Evolutionary conservation across 345 rosid species (phyloP).

Genomic region (Eucalyptus regnans): DNA sequence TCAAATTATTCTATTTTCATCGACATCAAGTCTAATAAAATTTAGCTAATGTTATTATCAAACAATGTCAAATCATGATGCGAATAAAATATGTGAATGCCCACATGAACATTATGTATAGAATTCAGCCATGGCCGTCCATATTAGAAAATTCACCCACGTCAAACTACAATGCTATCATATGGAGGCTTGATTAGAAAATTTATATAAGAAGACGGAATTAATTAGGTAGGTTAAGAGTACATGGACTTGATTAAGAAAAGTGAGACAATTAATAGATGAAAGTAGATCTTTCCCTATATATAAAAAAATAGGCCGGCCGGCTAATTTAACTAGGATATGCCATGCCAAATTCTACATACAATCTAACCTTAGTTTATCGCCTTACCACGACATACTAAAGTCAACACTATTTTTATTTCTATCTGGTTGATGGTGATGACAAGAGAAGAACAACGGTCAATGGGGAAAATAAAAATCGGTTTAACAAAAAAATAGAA

Average conservation of each 20-base stretch:
- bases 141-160: background rate
- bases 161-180: background rate
- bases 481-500: background rate
- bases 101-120: background rate
- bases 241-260: background rate
- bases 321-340: background rate
- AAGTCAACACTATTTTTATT: background rate
- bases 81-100: background rate
- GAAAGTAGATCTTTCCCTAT: background rate
- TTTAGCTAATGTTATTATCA: accelerated
- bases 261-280: background rate
- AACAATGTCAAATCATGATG: background rate
- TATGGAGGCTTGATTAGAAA: background rate
- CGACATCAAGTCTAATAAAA: background rate
- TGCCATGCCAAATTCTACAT: background rate
- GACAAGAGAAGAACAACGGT: background rate
- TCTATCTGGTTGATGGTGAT: background rate
- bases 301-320: background rate
- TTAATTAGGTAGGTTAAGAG: background rate
- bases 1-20: background rate
- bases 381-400: background rate
- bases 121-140: background rate
- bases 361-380: background rate
- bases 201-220: accelerated
- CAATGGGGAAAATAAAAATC: background rate